Conservation (phyloP, 306 rosid species). For the Vigna trinervia region DNA sequence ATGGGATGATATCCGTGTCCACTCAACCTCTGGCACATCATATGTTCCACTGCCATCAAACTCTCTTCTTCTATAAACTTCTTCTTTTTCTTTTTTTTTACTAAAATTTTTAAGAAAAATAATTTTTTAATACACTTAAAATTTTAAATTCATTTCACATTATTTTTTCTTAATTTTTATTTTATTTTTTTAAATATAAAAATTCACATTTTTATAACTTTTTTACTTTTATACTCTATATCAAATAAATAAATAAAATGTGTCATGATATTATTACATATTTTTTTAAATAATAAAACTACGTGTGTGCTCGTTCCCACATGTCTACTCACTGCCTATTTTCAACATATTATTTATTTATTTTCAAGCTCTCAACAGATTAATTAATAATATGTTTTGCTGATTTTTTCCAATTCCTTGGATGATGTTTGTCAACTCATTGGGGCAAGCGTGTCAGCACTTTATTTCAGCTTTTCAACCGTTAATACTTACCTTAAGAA, state of each 20-base stretch:
- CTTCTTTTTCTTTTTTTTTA: no score
- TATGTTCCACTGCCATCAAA: neutral
- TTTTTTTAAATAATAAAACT: slow-evolving; percentile 1
- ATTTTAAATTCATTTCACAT: no score
- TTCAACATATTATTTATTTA: no score
- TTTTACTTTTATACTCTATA: no score
- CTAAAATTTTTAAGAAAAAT: neutral
- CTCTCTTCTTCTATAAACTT: no score
- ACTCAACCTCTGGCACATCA: slow-evolving; percentile 18
- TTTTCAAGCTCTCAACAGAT: neutral
- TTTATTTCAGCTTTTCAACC: neutral
- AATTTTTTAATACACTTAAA: no score
- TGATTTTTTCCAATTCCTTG: neutral
- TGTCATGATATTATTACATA: no score
- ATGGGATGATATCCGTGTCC: neutral
- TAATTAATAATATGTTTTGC: neutral
- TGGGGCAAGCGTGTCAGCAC: neutral
- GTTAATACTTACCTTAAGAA: neutral
- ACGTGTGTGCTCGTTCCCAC: neutral
- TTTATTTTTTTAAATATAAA: no score
- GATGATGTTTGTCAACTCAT: neutral
- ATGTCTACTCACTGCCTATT: no score
- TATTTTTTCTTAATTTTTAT: no score
- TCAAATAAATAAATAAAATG: no score
- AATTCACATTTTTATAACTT: no score